These are phyloP conservation scores for Suaeda aralocaspica DNA, from an alignment of 148 eudicot genomes.

Conservation along the genomic window DNA sequence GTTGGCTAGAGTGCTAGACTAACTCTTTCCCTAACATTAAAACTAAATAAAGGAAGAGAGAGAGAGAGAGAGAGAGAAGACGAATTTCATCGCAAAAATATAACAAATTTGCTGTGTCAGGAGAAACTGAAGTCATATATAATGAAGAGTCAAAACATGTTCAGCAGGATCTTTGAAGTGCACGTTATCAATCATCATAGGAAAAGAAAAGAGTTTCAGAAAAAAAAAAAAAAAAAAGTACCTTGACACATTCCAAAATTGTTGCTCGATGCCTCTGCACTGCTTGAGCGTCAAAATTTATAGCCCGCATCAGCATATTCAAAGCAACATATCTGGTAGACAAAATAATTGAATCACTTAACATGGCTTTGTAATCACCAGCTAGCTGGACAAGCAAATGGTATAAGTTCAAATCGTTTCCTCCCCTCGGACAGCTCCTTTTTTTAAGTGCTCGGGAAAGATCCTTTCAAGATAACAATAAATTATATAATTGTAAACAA, in stretches of 20 bases:
- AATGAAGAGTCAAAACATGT: conserved; percentile 5
- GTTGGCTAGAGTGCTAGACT: too few species aligned
- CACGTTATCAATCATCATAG: neutral
- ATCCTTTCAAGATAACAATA: too few species aligned
- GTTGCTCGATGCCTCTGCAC: conserved; percentile 96
- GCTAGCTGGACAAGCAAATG: neutral
- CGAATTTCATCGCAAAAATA: too few species aligned
- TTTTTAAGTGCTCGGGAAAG: too few species aligned
- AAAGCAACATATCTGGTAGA: conserved; percentile 86
- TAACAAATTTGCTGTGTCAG: too few species aligned
- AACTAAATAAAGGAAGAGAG: too few species aligned
- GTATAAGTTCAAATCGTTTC: neutral
- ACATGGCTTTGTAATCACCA: neutral
- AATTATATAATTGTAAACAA: too few species aligned
- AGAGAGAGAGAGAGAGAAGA: too few species aligned
- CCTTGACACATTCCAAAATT: conserved; percentile 98
- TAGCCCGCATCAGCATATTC: conserved; percentile 93
- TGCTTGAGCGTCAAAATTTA: conserved; percentile 88
- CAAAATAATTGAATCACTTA: conserved; percentile 4
- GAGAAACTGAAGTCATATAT: too few species aligned
- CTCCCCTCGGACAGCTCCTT: neutral
- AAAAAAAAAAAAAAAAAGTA: conserved; percentile 27
- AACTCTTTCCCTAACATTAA: too few species aligned
- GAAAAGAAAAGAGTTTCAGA: neutral
- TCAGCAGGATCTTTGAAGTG: neutral